A percentile compares a stretch with the other conserved stretches of the same genome.
These are phyloP conservation scores for Ustilago nuda DNA, from an alignment of 1,284 basidiomycete genomes.

Conservation along the genomic window DNA sequence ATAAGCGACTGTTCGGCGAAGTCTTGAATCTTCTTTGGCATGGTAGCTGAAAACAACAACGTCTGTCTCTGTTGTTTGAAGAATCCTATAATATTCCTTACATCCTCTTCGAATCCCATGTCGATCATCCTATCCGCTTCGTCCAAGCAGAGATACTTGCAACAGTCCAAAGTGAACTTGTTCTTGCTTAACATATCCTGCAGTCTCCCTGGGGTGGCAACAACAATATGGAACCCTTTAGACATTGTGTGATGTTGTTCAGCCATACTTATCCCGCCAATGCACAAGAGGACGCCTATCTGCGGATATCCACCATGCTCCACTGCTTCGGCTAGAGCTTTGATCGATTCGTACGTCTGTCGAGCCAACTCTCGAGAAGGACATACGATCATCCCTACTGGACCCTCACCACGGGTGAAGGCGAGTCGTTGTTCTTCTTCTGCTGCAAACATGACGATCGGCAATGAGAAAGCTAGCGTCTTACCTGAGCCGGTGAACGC, in stretches of 20 bases:
- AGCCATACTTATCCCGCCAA: constrained; percentile 97
- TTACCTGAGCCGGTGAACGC: constrained; percentile 72
- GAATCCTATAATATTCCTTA: constrained; percentile 97
- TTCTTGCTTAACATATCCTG: constrained; percentile 82
- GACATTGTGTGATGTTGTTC: constrained; percentile 90
- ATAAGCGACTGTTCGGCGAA: constrained; percentile 96
- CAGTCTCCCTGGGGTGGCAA: constrained; percentile 76
- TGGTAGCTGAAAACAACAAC: constrained; percentile 95
- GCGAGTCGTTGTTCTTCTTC: constrained; percentile 90
- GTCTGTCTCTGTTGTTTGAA: constrained; percentile 98
- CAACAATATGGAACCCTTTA: constrained; percentile 93
- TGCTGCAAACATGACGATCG: constrained; percentile 76
- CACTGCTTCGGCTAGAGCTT: constrained; percentile 84
- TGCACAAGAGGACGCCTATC: constrained; percentile 81
- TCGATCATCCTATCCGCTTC: constrained; percentile 99
- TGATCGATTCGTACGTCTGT: constrained; percentile 94
- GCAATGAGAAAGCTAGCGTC: constrained; percentile 71
- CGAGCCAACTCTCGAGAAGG: constrained; percentile 67
- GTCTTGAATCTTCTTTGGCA: constrained; percentile 98
- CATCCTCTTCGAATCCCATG: constrained; percentile 97
- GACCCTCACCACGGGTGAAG: constrained; percentile 91
- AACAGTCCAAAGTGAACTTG: constrained; percentile 85
- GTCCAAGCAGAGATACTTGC: constrained; percentile 91
- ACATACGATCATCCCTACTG: constrained; percentile 92
- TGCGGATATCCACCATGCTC: constrained; percentile 86